Base-by-base conservation (phyloP, 495 filamentous ascomycete species). In the Neurospora sp. region DNA sequence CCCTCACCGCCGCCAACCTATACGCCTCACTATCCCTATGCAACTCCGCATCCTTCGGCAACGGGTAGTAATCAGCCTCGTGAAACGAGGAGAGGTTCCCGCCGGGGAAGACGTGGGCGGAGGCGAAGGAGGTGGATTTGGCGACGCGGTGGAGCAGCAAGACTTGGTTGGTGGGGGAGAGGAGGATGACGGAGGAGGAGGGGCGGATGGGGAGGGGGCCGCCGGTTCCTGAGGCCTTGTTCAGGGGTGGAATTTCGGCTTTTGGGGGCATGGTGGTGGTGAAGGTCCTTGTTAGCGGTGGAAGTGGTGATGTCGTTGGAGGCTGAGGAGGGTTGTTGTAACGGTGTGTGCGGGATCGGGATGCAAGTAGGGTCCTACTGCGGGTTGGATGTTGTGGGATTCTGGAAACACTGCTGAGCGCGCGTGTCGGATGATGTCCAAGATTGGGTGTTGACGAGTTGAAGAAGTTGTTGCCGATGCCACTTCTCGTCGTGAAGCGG, bases 31-130 rank as follows among this genome's bases (percentile, higher is more conserved):
- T 87, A 79, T 97, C 93, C 8, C 85, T 79, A 79, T 96, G 93
- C 14, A 90, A 79, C n/a, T 80, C 79, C 0, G 77, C 75, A 42
- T 81, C 78, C 7, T 85, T 83, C 0, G 84, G 78, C 0, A 80
- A 77, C 7, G 89, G 88, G 38, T 90, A 84, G 39, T 90, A 84
- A 0, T 82, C 74, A 9, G 91, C 93, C 73, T 97, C 93, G 73
- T 93, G 90, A 54, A 89, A 87, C 0, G 82, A 71, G 0, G 91
- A 92, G 9, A 96, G 83, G 75, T 96, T 94, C 0, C 96, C 96
- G n/a, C 96, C 96, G 0, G 96, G 96, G 77, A 99, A 99, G 73
- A 99, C 96, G 79, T 98, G 94, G 0, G 95, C 95, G 0, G 93
- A 95, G 16, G 96, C 88, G 75, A 98, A 99, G 31, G 94, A 91